Evolutionary conservation across 208 protist genomes (phyloP).

Genomic region (Crithidia fasciculata): DNA sequence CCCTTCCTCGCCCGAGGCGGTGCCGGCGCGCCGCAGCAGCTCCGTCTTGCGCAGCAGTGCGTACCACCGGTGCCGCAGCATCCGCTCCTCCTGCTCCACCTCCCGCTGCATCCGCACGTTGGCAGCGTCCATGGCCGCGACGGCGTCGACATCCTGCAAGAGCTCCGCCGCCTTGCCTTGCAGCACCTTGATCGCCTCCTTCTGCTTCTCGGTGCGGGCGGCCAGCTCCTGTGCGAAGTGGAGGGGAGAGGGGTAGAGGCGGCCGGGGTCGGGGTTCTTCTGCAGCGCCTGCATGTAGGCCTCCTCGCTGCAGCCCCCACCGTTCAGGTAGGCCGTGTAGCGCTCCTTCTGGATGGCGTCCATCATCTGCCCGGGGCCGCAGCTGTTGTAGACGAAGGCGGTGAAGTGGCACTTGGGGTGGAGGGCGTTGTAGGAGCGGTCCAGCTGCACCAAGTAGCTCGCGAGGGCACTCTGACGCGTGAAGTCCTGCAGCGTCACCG

Average conservation of each 20-base stretch:
- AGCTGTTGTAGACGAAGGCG: constrained; percentile 81
- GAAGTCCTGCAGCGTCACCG: constrained; percentile 48
- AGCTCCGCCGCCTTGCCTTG: constrained; percentile 43
- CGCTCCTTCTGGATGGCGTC: constrained; percentile 69
- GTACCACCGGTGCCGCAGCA: constrained; percentile 70
- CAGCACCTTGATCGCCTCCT: constrained; percentile 42
- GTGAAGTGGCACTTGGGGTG: constrained; percentile 72
- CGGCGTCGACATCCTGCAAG: constrained; percentile 39
- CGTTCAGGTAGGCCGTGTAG: constrained; percentile 57
- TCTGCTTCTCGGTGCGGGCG: constrained; percentile 61
- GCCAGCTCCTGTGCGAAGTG: constrained; percentile 81
- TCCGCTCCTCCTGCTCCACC: constrained; percentile 58
- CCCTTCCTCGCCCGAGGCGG: constrained; percentile 43
- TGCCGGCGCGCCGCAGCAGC: constrained; percentile 51
- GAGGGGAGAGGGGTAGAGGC: constrained; percentile 61
- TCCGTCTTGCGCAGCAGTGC: constrained; percentile 58
- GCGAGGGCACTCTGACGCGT: constrained; percentile 56
- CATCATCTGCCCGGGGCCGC: constrained; percentile 48
- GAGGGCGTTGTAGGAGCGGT: constrained; percentile 74
- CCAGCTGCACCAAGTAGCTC: constrained; percentile 67
- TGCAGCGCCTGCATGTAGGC: constrained; percentile 57
- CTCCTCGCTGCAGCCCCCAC: constrained; percentile 59
- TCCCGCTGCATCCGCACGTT: constrained; percentile 42
- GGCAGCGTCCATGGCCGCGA: constrained; percentile 49
- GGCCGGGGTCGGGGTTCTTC: constrained; percentile 57